Percentiles rank a stretch among this genome's conserved stretches.
Conservation (phyloP, 345 rosid genomes). For the Aquilaria yunnanensis region DNA sequence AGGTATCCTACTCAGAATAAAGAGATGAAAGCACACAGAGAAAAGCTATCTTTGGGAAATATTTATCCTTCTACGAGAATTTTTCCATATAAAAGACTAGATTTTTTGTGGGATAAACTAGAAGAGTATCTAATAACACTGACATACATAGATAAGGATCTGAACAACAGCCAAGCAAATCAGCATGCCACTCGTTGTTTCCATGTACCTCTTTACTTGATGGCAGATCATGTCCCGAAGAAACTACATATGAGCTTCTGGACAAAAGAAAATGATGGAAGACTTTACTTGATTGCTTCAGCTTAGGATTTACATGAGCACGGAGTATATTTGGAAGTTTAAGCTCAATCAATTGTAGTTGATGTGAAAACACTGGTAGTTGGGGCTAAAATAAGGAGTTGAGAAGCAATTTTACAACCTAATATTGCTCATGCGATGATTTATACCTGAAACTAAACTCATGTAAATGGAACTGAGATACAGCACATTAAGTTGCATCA, state of each 20-base stretch:
- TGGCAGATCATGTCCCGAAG: slow-evolving; percentile 65
- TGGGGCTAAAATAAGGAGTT: too few species aligned
- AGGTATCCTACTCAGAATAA: slow-evolving; percentile 8
- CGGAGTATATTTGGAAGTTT: not conserved
- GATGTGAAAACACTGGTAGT: too few species aligned
- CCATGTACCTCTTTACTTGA: slow-evolving; percentile 46
- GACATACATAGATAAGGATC: slow-evolving; percentile 88
- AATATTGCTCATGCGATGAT: too few species aligned
- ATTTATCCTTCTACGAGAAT: not conserved
- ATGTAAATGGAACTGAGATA: too few species aligned
- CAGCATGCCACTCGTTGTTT: slow-evolving; percentile 89
- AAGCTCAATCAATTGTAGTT: not conserved
- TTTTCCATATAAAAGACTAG: not conserved
- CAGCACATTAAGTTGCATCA: too few species aligned
- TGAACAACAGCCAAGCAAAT: slow-evolving; percentile 92
- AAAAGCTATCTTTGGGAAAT: not conserved
- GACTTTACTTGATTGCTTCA: slow-evolving; percentile 10
- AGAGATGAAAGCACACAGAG: not conserved
- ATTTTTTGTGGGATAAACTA: not conserved
- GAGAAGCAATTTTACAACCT: too few species aligned
- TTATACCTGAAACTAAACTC: too few species aligned
- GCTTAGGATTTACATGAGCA: slow-evolving; percentile 4
- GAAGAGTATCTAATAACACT: not conserved
- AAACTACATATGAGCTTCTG: slow-evolving; percentile 73
- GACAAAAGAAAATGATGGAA: slow-evolving; percentile 19